Evolutionary conservation across 1,139 yeast genomes (phyloP).

Genomic region (Blastobotrys serpentis): DNA sequence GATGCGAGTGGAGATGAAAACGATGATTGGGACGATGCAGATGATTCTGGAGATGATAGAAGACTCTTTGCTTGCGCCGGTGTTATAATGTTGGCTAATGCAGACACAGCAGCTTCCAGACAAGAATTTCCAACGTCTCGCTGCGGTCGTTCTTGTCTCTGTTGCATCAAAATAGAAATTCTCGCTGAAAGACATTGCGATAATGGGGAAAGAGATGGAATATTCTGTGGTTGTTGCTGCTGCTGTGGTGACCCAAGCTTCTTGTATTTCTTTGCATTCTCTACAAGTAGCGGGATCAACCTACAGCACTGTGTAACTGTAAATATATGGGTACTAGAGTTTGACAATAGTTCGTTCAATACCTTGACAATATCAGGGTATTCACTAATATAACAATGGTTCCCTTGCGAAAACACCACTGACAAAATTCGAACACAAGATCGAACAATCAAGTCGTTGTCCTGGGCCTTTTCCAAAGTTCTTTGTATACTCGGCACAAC

Average conservation of each 20-base stretch:
- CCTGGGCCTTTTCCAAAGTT: slow-evolving; percentile 16
- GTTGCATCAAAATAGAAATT: slow-evolving; percentile 20
- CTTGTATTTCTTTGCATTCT: neutral
- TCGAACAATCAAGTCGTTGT: slow-evolving; percentile 25
- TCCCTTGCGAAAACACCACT: slow-evolving; percentile 21
- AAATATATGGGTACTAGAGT: slow-evolving; percentile 1
- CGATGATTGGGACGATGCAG: slow-evolving; percentile 11
- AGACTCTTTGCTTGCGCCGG: slow-evolving; percentile 12
- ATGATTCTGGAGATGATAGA: too few species aligned
- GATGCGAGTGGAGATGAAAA: neutral
- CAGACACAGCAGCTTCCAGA: slow-evolving; percentile 31
- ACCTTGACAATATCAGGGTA: slow-evolving; percentile 21
- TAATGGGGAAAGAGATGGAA: slow-evolving; percentile 10
- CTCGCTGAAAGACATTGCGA: slow-evolving; percentile 24
- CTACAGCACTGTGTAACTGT: slow-evolving; percentile 24
- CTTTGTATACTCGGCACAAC: slow-evolving; percentile 26
- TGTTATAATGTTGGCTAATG: slow-evolving; percentile 32
- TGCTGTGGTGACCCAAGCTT: too few species aligned
- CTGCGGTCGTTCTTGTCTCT: slow-evolving; percentile 9
- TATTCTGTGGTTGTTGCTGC: neutral
- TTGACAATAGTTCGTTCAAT: slow-evolving; percentile 24
- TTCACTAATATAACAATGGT: neutral
- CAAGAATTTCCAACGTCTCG: slow-evolving; percentile 9
- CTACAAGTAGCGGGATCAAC: slow-evolving; percentile 27
- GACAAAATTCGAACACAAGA: slow-evolving; percentile 32